Base-by-base conservation (phyloP, 805 yeast species). In the Yarrowia yakushimensis region DNA sequence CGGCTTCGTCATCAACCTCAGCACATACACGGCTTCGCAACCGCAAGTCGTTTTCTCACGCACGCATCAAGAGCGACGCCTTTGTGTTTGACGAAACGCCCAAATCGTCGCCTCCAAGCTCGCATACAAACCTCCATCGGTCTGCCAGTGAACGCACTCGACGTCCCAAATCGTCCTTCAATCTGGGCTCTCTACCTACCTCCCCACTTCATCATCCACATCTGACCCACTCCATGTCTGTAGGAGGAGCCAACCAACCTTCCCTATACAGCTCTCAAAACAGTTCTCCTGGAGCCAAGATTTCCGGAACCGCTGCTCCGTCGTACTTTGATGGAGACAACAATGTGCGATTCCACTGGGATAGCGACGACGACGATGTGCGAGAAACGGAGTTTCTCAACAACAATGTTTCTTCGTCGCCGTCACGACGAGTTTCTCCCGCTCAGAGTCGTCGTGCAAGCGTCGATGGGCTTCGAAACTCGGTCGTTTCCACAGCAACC, bases 321-420 rank as follows among this genome's bases (percentile, higher is more conserved):
- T 52, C 59, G 17, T 52, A 52, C 43, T 52, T 52, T 52, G 59
- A 52, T 1, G 59, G 59, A n/a, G 33, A 33, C 17, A 36, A 52
- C 43, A 34, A 36, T 15, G 61, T 55, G 30, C 18, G 39, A 6
- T 55, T 55, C 61, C 36, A 55, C 30, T 55, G 61, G 61, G 61
- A 55, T 11, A 39, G 48, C 15, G 61, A 55, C n/a, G 61, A 55
- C n/a, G 61, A 55, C 20, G 61, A 52, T 18, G 59, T 52, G 10
- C 59, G 48, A 9, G 48, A 55, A 28, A 55, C 61, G 12, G 61
- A 55, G 37, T 55, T 41, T 4, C 48, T 39, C 36, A 41, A 28
- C 36, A 39, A 55, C 61, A 20, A n/a, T n/a, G n/a, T 20, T 28
- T 55, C 61, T 12, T 41, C 48, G 18, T 20, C 48, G 28, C 28